Evolutionary conservation across 2,329 filamentous ascomycete genomes (phyloP).

Genomic region (Sclerotinia sclerotiorum): DNA sequence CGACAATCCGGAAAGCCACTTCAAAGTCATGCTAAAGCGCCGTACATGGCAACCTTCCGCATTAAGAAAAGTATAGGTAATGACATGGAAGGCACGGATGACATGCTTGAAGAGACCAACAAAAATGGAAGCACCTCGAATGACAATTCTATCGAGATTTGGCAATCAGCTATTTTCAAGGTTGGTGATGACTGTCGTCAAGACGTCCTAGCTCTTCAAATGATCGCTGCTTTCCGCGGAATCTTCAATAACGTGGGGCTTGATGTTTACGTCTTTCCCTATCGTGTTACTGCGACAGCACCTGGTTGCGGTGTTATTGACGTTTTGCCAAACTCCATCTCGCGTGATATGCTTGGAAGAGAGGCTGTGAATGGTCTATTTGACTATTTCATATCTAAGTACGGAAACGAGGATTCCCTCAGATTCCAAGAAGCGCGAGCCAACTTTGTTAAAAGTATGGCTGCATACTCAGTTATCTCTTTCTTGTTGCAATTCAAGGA

Average conservation of each 20-base stretch:
- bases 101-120: conserved; percentile 51
- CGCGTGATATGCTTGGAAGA: conserved; percentile 95
- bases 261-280: conserved; percentile 95
- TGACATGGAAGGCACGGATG: conserved; percentile 53
- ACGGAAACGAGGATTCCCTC: conserved; percentile 92
- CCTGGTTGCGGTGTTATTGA: conserved; percentile 98
- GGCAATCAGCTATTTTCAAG: conserved; percentile 99
- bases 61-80: conserved; percentile 75
- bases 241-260: conserved; percentile 95
- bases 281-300: conserved; percentile 94
- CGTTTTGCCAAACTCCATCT: conserved; percentile 95
- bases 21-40: conserved; percentile 96
- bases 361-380: conserved; percentile 98
- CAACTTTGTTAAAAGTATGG: conserved; percentile 99
- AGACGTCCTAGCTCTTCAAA: conserved; percentile 92
- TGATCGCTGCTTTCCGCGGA: conserved; percentile 95
- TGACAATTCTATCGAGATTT: conserved; percentile 78
- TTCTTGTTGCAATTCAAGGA: conserved; percentile 99
- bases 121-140: conserved; percentile 42
- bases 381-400: conserved; percentile 97
- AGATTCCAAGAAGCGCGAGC: conserved; percentile 91
- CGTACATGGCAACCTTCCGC: conserved; percentile 98
- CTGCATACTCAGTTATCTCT: conserved; percentile 94
- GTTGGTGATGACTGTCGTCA: conserved; percentile 98
- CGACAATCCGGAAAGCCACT: conserved; percentile 96